Conservation (phyloP, 768 basidiomycete genomes). For the Dentipellis fragilis region DNA sequence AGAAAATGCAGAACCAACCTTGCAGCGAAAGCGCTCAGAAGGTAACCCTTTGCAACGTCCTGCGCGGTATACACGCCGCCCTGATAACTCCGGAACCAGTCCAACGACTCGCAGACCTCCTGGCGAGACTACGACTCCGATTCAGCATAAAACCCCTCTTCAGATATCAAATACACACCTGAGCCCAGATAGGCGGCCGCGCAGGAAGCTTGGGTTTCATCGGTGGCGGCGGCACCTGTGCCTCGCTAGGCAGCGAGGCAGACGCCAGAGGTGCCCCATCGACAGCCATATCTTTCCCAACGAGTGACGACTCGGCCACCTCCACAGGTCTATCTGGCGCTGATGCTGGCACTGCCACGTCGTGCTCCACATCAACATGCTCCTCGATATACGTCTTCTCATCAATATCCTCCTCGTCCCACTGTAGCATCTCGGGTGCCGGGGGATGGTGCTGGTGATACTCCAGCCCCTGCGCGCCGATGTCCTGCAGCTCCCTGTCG, state of each 20-base stretch:
- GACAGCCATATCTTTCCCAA: background rate
- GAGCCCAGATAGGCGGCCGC: conserved; percentile 34
- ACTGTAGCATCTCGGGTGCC: background rate
- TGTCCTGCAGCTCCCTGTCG: background rate
- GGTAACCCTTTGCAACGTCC: conserved; percentile 61
- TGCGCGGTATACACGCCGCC: conserved; percentile 64
- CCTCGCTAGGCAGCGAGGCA: background rate
- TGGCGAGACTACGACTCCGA: conserved; percentile 51
- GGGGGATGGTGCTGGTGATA: background rate
- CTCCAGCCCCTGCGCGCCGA: background rate
- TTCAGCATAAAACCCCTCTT: conserved; percentile 1
- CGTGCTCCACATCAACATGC: background rate
- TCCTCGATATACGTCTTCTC: background rate
- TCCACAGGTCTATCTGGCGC: background rate
- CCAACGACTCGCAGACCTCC: conserved; percentile 74
- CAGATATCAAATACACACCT: conserved; percentile 19
- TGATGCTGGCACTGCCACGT: background rate
- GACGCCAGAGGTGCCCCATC: background rate
- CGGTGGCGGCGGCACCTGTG: background rate
- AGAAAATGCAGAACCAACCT: conserved; percentile 29
- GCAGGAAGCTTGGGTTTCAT: conserved; percentile 18
- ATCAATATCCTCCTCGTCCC: background rate
- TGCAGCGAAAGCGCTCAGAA: conserved; percentile 62
- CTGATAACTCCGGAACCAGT: conserved; percentile 71
- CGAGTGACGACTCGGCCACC: background rate